phyloP scores from a whole-genome alignment of 129 eudicot species.

The Heracleum sosnowskyi region DNA sequence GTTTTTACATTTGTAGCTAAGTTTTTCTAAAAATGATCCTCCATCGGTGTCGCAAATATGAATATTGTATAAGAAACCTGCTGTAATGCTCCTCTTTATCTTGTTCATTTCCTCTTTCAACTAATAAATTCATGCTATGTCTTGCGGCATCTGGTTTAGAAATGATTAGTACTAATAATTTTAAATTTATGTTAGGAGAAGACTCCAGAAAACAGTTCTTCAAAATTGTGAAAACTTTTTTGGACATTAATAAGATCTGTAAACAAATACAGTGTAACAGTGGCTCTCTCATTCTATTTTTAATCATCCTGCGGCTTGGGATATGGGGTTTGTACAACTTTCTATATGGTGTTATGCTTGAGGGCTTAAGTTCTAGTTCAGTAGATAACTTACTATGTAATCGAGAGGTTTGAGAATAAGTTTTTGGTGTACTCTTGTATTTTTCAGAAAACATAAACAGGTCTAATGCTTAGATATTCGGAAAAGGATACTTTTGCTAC shows the following conservation, averaged over 20 bases:
- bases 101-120: not conserved
- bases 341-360: not conserved
- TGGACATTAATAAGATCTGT: not conserved
- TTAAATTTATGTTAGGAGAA: too few relatives aligned
- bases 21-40: conserved; percentile 48
- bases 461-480: not conserved
- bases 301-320: not conserved
- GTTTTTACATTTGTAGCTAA: conserved; percentile 26
- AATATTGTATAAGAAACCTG: conserved; percentile 12
- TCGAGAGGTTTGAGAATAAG: not conserved
- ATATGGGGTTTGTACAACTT: not conserved
- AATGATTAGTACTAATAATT: not conserved
- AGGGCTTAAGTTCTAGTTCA: not conserved
- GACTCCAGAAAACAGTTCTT: not conserved
- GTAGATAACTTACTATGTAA: not conserved
- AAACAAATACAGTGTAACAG: not conserved
- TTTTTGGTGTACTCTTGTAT: not conserved
- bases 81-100: not conserved
- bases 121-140: not conserved
- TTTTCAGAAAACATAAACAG: not conserved
- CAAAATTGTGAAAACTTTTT: too few relatives aligned
- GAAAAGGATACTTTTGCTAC: not conserved
- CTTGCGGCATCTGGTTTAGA: not conserved
- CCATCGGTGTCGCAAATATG: conserved; percentile 35
- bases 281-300: not conserved